Evolutionary conservation across 2,329 filamentous ascomycete species (phyloP), one percentile per base, ranked within the genome.

Genomic region (Alternaria triticimaculans): DNA sequence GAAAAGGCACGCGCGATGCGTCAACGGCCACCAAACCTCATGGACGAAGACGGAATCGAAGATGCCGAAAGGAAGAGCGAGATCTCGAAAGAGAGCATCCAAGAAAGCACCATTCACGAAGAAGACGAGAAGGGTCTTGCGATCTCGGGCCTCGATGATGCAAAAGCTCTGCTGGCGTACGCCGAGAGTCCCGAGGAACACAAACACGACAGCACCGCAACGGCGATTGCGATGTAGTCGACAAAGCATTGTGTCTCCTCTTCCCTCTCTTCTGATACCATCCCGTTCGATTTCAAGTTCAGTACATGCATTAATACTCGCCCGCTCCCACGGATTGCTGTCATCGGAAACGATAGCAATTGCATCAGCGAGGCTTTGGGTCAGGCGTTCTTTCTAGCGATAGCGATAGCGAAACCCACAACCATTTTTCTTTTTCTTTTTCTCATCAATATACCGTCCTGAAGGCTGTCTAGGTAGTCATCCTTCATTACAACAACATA

Each of bases 1-100:
- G 88, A 90, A 59, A 97, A 97, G 82, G 96, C 96, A 12, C 89
- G 91, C 62, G 88, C 91, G 66, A 92, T 96, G 89, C 92, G 92
- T 60, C 93, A 97, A 77, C 88, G 96, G 6, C 96, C 96, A 3
- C 96, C 94, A 26, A 94, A 93, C 2, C 84, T 97, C 60, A 95
- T 96, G 90, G 91, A 83, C 18, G 80, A 83, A 14, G 79, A 80
- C 46, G 77, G 78, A 14, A 73, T 72, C 2, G 66, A 61, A 26
- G 72, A 77, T 23, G 62, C 68, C 2, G 69, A 76, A 55, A 72
- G 71, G 60, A 71, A 68, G 63, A 78, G 77, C 50, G 74, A 70
- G 45, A 70, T 70, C 23, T 76, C 73, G 12, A 80, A 80, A 65
- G 76, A 77, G 49, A 79, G 78, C 62, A 56, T 79, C 7, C 74